Conservation (phyloP, 2,329 filamentous ascomycete species). For the Claviceps sp. region DNA sequence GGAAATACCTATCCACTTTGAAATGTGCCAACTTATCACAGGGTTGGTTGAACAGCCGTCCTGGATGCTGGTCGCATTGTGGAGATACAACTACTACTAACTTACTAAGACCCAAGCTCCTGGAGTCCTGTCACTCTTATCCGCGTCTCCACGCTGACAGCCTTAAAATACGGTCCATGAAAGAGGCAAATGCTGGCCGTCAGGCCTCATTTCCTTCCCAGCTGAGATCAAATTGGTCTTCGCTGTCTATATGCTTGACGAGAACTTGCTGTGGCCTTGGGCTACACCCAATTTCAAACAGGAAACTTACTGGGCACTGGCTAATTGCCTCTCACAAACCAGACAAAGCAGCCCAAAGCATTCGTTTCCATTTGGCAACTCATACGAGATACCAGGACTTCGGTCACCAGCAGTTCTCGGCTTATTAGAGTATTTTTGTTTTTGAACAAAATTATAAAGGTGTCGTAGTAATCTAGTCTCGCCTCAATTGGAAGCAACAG, state of each 20-base stretch:
- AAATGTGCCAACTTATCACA: background rate
- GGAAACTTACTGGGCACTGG: background rate
- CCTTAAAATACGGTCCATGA: background rate
- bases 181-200: background rate
- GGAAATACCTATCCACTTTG: slow-evolving; percentile 1
- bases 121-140: background rate
- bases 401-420: background rate
- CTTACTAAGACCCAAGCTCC: background rate
- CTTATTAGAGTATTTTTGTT: no score
- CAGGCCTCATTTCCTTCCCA: background rate
- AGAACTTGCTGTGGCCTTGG: background rate
- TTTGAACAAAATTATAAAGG: background rate
- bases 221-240: background rate
- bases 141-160: background rate
- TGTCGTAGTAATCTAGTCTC: background rate
- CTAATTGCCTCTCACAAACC: background rate
- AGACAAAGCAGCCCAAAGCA: background rate
- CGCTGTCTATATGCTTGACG: no score
- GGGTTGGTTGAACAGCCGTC: background rate
- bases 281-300: no score
- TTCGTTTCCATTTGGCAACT: background rate
- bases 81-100: slow-evolving; percentile 1
- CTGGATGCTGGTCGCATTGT: background rate
- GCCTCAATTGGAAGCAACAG: background rate
- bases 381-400: background rate